Conservation (phyloP, 257 asterid genomes). For the Lycium ferocissimum region DNA sequence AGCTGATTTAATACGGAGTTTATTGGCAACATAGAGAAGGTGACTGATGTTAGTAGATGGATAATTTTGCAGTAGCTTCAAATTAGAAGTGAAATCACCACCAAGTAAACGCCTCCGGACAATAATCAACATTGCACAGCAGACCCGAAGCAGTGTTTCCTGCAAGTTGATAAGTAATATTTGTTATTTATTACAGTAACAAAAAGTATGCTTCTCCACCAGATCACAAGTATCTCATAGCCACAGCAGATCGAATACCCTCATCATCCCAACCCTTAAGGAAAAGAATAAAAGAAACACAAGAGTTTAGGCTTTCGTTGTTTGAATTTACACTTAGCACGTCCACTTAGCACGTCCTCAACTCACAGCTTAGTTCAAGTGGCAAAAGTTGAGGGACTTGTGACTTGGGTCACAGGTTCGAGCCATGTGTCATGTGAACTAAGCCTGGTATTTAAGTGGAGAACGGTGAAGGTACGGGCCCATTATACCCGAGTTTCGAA, state of each 20-base stretch:
- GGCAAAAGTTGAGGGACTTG: constrained; percentile 11
- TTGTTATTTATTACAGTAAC: background rate
- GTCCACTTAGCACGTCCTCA: background rate
- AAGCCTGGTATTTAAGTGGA: background rate
- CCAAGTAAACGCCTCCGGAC: constrained; percentile 88
- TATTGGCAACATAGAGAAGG: constrained; percentile 89
- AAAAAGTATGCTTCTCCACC: background rate
- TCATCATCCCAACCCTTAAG: background rate
- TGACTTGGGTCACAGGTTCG: background rate
- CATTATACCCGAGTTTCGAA: too few species aligned
- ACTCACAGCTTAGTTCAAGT: background rate
- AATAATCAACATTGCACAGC: constrained; percentile 91
- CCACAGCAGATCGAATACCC: background rate
- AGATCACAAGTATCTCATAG: background rate
- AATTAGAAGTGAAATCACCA: constrained; percentile 92
- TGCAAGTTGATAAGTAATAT: constrained; percentile 39
- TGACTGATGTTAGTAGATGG: constrained; percentile 90
- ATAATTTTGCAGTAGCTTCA: constrained; percentile 84
- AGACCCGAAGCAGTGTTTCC: constrained; percentile 85
- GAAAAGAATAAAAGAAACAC: background rate
- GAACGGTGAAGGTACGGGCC: background rate
- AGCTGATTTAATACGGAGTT: constrained; percentile 52
- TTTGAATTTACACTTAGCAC: background rate
- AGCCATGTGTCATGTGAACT: background rate
- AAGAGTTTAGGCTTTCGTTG: background rate